Base-by-base conservation (phyloP, 2,329 filamentous ascomycete genomes). In the Colletotrichum horii region DNA sequence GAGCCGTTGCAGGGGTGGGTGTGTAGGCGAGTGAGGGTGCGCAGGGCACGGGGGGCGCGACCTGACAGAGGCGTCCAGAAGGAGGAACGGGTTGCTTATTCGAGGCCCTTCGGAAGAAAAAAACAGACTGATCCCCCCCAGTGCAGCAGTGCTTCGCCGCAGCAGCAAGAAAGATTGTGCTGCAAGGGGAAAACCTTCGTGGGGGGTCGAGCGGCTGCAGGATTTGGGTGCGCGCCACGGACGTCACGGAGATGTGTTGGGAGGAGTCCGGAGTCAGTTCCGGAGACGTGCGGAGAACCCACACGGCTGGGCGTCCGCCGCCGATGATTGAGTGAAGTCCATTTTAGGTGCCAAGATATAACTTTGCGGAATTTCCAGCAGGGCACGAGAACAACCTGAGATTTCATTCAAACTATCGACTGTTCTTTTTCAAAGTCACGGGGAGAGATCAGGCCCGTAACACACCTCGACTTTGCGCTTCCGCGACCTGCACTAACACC, bases 141-240 rank as follows among this genome's bases (percentile, higher is more conserved):
- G 38, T 14, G 43, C 28, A 43, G 43, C 64, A 43, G 64, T 73
- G 73, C 70, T 73, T 58, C 58, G 70, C 73, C 56, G 65, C 70
- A 65, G 64, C 58, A 30, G 32, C 22, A 16, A 48, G 43, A 52
- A 52, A 12, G 43, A 52, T 52, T 7, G n/a, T 52, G n/a, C 65
- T 72, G 73, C 43, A 73, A 56, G 64, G 64, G 64, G 38, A n/a
- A 38, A 75, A 68, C 70, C 48, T 58, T 36, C 56, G 14, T 55
- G 36, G 56, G 55, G 69, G 64, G 3, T 66, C 73, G 73, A 73
- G 73, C 73, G 32, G 34, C 36, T 36, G 34, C 67, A 62, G 36
- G 34, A 61, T 70, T 52, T 52, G 43, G 43, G 43, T 52, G n/a
- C 56, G 26, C 56, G 30, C 34, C 55, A 62, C 67, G 67, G 67